phyloP scores from a whole-genome alignment of 192 early-diverging fungal genomes.

The Coemansia sp. region DNA sequence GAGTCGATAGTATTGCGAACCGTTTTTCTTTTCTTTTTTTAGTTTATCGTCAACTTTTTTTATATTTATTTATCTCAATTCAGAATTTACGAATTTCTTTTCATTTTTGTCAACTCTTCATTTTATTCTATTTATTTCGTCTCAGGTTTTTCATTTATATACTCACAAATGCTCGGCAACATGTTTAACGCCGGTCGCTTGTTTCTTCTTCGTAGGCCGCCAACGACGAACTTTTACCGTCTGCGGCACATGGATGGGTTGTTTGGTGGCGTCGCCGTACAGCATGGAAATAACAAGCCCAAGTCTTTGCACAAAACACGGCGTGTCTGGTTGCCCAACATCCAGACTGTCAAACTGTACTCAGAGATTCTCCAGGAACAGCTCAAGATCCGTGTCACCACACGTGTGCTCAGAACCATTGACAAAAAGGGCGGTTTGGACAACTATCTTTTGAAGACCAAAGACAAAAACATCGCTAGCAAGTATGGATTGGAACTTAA shows the following conservation, averaged over 20 bases:
- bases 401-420: conserved; percentile 69
- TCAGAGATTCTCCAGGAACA: conserved; percentile 62
- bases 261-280: conserved; percentile 29
- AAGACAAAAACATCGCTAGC: conserved; percentile 65
- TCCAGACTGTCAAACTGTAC: conserved; percentile 64
- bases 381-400: conserved; percentile 64
- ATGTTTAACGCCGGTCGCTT: conserved; percentile 4
- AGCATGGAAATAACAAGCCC: conserved; percentile 54
- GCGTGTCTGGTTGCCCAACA: conserved; percentile 78
- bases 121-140: background rate
- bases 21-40: background rate
- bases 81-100: too few relatives aligned
- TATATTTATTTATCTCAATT: conserved; percentile 3
- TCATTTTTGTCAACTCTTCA: background rate
- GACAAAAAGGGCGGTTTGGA: conserved; percentile 85
- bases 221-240: conserved; percentile 34
- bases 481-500: conserved; percentile 61
- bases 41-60: background rate
- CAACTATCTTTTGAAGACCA: conserved; percentile 68
- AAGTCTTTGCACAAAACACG: conserved; percentile 72
- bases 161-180: conserved; percentile 19
- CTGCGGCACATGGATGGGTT: conserved; percentile 32
- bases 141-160: background rate
- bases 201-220: conserved; percentile 25
- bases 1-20: background rate